phyloP scores from a whole-genome alignment of 108 stramenopile species.

The Poteriospumella lacustris region DNA sequence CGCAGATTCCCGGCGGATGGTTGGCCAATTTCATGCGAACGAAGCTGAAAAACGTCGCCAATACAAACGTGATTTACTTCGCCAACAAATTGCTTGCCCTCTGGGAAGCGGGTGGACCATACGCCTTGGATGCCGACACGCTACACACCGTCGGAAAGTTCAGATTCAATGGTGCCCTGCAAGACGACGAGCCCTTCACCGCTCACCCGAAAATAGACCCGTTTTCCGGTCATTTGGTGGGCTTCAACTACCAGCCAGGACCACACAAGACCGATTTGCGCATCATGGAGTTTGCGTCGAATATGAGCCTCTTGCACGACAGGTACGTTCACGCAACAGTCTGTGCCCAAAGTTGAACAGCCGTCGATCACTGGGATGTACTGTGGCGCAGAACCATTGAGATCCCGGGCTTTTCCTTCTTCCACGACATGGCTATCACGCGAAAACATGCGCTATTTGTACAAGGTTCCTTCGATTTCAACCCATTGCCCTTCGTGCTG shows the following conservation, averaged over 20 bases:
- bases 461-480: slow-evolving; percentile 34
- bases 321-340: not conserved
- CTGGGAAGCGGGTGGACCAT: slow-evolving; percentile 45
- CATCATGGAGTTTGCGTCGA: not conserved
- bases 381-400: not conserved
- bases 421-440: slow-evolving; percentile 51
- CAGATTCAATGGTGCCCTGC: not conserved
- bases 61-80: slow-evolving; percentile 51
- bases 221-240: not conserved
- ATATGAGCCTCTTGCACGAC: not conserved
- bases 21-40: slow-evolving; percentile 46
- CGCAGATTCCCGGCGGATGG: slow-evolving; percentile 39
- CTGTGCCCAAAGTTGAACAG: not conserved
- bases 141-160: not conserved
- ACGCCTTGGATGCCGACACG: not conserved
- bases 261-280: not conserved
- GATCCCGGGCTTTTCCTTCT: slow-evolving; percentile 23
- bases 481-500: slow-evolving; percentile 47
- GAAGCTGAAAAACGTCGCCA: slow-evolving; percentile 45
- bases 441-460: slow-evolving; percentile 50
- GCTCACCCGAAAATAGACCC: slow-evolving; percentile 5
- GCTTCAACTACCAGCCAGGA: not conserved
- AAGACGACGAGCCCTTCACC: not conserved
- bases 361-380: not conserved
- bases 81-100: slow-evolving; percentile 48